Conservation (phyloP, 164 flowering plant genomes). For the Chimonanthus praecox region DNA sequence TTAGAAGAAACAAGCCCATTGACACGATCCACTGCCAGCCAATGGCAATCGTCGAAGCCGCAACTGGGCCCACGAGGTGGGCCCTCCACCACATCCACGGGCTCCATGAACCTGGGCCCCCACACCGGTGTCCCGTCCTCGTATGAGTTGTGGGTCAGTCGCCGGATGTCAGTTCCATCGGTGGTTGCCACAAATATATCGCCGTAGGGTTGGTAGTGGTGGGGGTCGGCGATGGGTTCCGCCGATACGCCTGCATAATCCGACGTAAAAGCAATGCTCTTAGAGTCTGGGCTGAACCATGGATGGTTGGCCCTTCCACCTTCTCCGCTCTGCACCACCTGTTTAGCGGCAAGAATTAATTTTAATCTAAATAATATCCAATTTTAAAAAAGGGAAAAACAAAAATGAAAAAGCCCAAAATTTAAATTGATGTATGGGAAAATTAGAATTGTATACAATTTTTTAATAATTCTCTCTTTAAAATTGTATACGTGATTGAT, state of each 20-base stretch:
- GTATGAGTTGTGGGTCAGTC: conserved; percentile 74
- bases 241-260: conserved; percentile 80
- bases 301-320: conserved; percentile 77
- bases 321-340: conserved; percentile 48
- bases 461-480: no score
- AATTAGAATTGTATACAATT: no score
- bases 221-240: conserved; percentile 79
- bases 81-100: conserved; percentile 38
- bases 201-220: conserved; percentile 87
- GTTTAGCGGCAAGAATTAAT: no score
- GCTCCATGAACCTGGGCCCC: conserved; percentile 43
- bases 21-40: conserved; percentile 31
- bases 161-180: conserved; percentile 56
- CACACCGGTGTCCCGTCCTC: conserved; percentile 94
- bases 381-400: no score
- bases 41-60: conserved; percentile 68
- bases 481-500: no score
- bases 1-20: background rate
- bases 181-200: conserved; percentile 54
- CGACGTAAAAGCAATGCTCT: conserved; percentile 58
- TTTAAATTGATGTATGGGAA: no score
- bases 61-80: conserved; percentile 30
- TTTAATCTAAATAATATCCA: no score
- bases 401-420: no score
- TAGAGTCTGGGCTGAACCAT: conserved; percentile 73